phyloP scores from a whole-genome alignment of 257 asterid genomes.

The Forsythia viridissima region DNA sequence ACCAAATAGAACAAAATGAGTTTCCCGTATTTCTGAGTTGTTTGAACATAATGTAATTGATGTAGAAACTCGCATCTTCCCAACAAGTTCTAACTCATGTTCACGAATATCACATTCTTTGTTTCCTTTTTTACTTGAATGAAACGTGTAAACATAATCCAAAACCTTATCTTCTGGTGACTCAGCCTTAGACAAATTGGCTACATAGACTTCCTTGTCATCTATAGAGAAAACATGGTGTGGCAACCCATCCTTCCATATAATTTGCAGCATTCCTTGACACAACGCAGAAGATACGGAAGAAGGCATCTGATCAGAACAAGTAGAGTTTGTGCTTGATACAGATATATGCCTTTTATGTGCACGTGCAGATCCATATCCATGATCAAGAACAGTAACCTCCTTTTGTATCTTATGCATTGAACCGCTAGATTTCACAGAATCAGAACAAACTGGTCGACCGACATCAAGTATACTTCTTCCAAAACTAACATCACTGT shows the following conservation, averaged over 20 bases:
- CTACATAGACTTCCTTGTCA: conserved; percentile 68
- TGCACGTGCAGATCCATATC: conserved; percentile 25
- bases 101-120: conserved; percentile 42
- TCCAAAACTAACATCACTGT: conserved; percentile 23
- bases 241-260: conserved; percentile 73
- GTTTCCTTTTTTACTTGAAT: conserved; percentile 40
- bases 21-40: conserved; percentile 59
- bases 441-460: conserved; percentile 26
- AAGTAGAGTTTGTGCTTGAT: conserved; percentile 64
- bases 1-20: conserved; percentile 58
- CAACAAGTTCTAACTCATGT: conserved; percentile 44
- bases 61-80: conserved; percentile 76
- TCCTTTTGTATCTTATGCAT: conserved; percentile 39
- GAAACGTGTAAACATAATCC: conserved; percentile 76
- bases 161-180: conserved; percentile 47
- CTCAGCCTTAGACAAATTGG: conserved; percentile 44
- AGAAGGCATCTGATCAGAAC: conserved; percentile 58
- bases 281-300: conserved; percentile 41
- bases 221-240: conserved; percentile 64
- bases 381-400: conserved; percentile 36
- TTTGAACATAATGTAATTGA: conserved; percentile 49
- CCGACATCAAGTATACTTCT: conserved; percentile 26
- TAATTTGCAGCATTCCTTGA: conserved; percentile 82
- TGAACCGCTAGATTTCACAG: conserved; percentile 27
- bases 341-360: conserved; percentile 55